These are phyloP conservation scores for Myriosclerotinia scirpicola DNA, from an alignment of 2,329 filamentous ascomycete genomes.

Conservation along the genomic window DNA sequence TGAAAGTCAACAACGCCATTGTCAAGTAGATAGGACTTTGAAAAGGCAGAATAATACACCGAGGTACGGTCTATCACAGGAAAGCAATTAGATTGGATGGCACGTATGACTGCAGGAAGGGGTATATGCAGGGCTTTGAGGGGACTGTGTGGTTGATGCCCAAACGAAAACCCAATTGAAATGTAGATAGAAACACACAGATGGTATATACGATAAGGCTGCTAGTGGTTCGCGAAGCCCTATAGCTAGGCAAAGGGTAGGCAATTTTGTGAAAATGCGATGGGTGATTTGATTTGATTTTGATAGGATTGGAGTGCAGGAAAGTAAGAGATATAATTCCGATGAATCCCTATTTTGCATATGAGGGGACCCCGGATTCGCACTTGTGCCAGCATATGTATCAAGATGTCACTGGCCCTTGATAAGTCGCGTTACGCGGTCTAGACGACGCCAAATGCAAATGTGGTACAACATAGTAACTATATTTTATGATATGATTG, in stretches of 20 bases:
- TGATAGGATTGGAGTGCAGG: not conserved
- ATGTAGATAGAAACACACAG: not conserved
- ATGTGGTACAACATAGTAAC: conserved; percentile 1
- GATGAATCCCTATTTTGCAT: not conserved
- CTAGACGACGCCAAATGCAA: not conserved
- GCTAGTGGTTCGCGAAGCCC: not conserved
- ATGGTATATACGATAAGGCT: not conserved
- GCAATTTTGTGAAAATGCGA: not conserved
- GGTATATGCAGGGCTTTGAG: not conserved
- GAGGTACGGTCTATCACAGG: not conserved
- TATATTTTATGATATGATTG: conserved; percentile 3
- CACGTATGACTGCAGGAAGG: not conserved
- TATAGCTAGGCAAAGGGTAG: not conserved
- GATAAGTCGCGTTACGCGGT: not conserved
- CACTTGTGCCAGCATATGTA: conserved; percentile 8
- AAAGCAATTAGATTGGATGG: not conserved
- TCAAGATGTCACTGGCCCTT: conserved; percentile 1
- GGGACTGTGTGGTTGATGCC: not conserved
- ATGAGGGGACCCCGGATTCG: conserved; percentile 8
- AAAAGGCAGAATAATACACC: not conserved
- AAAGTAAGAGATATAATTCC: not conserved
- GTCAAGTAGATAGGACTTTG: not conserved
- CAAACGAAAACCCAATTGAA: not conserved
- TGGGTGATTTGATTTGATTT: not conserved
- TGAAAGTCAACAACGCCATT: not conserved